Base-by-base conservation (phyloP, 2,329 filamentous ascomycete species). In the Colletotrichum echinochloae region DNA sequence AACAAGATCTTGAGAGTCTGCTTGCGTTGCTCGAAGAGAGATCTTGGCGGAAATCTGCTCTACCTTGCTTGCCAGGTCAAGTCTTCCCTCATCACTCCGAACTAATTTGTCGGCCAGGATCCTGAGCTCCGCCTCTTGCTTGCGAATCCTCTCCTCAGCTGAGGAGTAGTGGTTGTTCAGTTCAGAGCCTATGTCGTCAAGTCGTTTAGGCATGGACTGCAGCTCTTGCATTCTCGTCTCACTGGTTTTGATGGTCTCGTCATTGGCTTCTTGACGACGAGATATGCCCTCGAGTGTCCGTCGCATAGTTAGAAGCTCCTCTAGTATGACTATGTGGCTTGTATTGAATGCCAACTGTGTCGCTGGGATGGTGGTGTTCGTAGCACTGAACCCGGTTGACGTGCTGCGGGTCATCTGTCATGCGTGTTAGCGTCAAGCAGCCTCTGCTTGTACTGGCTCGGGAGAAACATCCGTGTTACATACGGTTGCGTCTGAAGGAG, bases 171-270 rank as follows among this genome's bases (percentile, higher is more conserved):
- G 60, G 7, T 18, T 44, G 48, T 44, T 62, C 60, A 62, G 26
- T 44, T 62, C 60, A 20, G 26, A 30, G n/a, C 60, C 60, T 12
- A 62, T 39, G n/a, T 62, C 49, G 18, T 62, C 60, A 12, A 62
- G 48, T n/a, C 49, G 60, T 23, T 62, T 62, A 8, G 60, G 48
- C 35, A 62, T 52, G 48, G 49, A 35, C 20, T 62, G 60, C 33
- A 62, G 48, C 26, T 62, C 48, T 8, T 62, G 60, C 14, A 62
- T n/a, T 18, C 48, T 54, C 3, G 35, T 44, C 35, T 54, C 60
- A 35, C 60, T 62, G 60, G 23, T 26, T 5, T 28, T 54, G 18
- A 30, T 41, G 18, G 35, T 62, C 60, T 54, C 48, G 26, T 62
- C 48, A 20, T 28, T 52, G 18, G 48, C 48, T 35, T 54, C 37